Base-by-base conservation (phyloP, 192 early-diverging fungal genomes). In the Entomortierella lignicola region DNA sequence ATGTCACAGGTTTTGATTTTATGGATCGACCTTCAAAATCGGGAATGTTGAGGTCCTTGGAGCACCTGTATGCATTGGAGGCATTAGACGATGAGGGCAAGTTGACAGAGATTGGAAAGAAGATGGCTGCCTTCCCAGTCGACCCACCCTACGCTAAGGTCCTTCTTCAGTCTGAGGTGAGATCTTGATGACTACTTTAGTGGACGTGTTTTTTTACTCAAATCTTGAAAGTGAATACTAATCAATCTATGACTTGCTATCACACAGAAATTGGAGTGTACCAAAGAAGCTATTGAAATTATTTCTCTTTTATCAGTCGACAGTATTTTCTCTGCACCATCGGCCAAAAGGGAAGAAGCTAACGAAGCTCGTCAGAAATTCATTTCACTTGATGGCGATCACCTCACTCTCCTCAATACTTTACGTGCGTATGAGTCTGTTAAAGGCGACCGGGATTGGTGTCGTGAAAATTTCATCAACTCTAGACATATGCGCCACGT, bases 241-340 rank as follows among this genome's bases (percentile, higher is more conserved):
- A 42, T 13, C 39, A 42, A 10, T 42, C 39, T 42, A 42, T 42
- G 39, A 42, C 39, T 42, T 13, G 39, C 39, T 13, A 66, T 48
- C 72, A 57, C 12, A 41, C 63, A 84, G 83, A 72, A 77, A 73
- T 63, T 84, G 72, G 65, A 89, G 10, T 98, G 98, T 82, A 96
- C 96, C 17, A 82, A 86, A 30, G 98, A 99, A 80, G 91, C 90
- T 20, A 91, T 99, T 25, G 88, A 94, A 23, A 90, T 99, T 66
- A 91, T 99, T 26, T 87, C 98, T 13, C 73, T 98, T 71, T 88
- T 99, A 8, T 97, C 96, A 0, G 94, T 98, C 2, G 98, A 98
- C 68, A 89, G 91, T 25, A 84, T 98, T 56, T 98, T 98, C 64
- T 95, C 89, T 52, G 85, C 91, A 6, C 96, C 98, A 4, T 84